Base-by-base conservation (phyloP, 2,329 filamentous ascomycete genomes). In the Aspergillus viridinutans region DNA sequence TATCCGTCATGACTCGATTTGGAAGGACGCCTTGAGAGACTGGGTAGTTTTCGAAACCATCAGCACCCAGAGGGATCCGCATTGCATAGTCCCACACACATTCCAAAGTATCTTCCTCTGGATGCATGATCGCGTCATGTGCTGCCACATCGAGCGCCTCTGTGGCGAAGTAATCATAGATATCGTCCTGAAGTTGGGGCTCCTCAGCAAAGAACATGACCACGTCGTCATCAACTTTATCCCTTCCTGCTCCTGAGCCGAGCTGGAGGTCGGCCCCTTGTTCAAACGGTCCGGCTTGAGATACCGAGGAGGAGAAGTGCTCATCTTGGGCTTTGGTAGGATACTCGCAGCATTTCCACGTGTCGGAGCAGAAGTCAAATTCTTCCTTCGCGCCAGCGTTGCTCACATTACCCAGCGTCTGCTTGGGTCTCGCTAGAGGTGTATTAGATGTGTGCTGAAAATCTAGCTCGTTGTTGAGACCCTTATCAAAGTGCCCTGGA, bases 111-210 rank as follows among this genome's bases (percentile, higher is more conserved):
- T 26, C 42, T 40, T 14, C 32, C 29, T 59, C 54, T 25, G 57
- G 49, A n/a, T 55, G 55, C 54, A 59, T 52, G 25, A 61, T 61
- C 40, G 42, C 53, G 21, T 57, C 57, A 45, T 58, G 56, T 21
- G 54, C 57, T n/a, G 54, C 59, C 25, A 43, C 47, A 50, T 59
- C 57, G 32, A 61, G 53, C 17, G 52, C 53, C n/a, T 57, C 50
- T n/a, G 49, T 50, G 17, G 52, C 32, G 28, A 54, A 28, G 12
- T 2, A 6, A 23, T 47, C 43, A 47, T 25, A 14, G 21, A 12
- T 25, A 23, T 7, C 23, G 14, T 7, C 14, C 12, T 47, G 43
- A 26, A 25, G 5, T 26, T 47, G 43, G 7, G 43, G 5, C 3
- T 25, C 43, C 9, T 47, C 43, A 7, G 43, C 43, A 47, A 14